Conservation (phyloP, 164 flowering plant species). For the Dillenia suffruticosa region DNA sequence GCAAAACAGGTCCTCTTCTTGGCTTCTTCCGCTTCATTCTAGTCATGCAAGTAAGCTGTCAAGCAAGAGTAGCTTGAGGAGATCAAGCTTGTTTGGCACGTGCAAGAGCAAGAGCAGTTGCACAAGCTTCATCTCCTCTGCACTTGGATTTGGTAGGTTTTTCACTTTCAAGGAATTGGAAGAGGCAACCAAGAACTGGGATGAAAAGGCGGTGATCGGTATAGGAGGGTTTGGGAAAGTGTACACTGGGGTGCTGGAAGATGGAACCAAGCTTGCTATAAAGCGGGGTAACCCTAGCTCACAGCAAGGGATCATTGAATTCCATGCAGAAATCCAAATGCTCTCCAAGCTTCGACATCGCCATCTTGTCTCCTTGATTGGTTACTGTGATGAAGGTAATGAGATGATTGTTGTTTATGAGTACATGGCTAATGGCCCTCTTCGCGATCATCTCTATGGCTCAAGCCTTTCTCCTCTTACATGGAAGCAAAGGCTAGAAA, state of each 20-base stretch:
- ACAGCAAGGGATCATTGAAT: conserved; percentile 82
- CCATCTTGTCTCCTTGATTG: conserved; percentile 79
- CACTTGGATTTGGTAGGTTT: conserved; percentile 47
- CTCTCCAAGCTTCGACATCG: conserved; percentile 85
- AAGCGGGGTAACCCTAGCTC: conserved; percentile 71
- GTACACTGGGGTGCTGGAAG: conserved; percentile 58
- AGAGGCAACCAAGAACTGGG: conserved; percentile 63
- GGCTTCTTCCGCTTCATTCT: conserved; percentile 47
- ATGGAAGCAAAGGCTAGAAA: conserved; percentile 80
- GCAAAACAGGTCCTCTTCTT: conserved; percentile 44
- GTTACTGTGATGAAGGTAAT: conserved; percentile 73
- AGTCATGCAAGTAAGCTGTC: conserved; percentile 28
- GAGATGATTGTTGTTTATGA: conserved; percentile 95
- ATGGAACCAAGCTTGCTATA: conserved; percentile 67
- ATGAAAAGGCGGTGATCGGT: conserved; percentile 70
- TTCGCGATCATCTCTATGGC: conserved; percentile 79
- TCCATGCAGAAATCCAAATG: conserved; percentile 79
- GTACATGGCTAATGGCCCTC: conserved; percentile 84
- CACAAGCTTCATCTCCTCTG: conserved; percentile 36
- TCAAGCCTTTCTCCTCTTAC: conserved; percentile 45
- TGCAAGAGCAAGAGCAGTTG: conserved; percentile 40
- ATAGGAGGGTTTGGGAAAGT: conserved; percentile 98
- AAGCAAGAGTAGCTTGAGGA: conserved; percentile 35
- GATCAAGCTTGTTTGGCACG: conserved; percentile 27
- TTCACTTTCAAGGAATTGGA: conserved; percentile 59